Base-by-base conservation (phyloP, 2,329 filamentous ascomycete genomes). In the Davidsoniella virescens region DNA sequence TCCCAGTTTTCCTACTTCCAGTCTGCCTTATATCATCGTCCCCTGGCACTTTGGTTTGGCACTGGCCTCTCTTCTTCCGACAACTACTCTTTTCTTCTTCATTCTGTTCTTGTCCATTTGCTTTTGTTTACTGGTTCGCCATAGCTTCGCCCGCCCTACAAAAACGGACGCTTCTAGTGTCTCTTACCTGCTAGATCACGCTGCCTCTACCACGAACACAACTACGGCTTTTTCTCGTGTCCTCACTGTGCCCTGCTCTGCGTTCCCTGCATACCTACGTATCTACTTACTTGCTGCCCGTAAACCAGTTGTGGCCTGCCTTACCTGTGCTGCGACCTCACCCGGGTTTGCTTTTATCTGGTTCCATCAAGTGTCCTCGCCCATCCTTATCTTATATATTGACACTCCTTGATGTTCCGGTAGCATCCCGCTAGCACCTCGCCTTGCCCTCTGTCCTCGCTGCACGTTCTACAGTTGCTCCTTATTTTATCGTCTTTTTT, bases 361-460 rank as follows among this genome's bases (percentile, higher is more conserved):
- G 50, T 48, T 52, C 45, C 45, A 44, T 43, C 40, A 37, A 39
- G 45, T 42, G 39, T 44, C 50, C 39, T 43, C 41, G 50, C 46
- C 38, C 46, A 52, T 44, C 45, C 44, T 44, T 52, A 47, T 49
- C 29, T 52, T 42, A 44, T 42, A 44, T 47, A 49, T 49, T 37
- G 26, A 40, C 36, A 47, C 46, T 44, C 42, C 50, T 52, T 52
- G 50, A 49, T 45, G 50, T 41, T 48, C 46, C 40, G 50, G 50
- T 50, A 49, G 42, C 38, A 49, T 52, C 46, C 45, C 46, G 36
- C 23, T 45, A 47, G 43, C 38, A 40, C 46, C 12, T 49, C 41
- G 47, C 23, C 47, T 20, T 47, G 33, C 25, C 16, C 12, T 33
- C 40, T 37, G 45, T 36, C 38, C 29, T 42, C 49, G 16, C 23